Evolutionary conservation across 225 moss, liverwort and hornwort genomes (phyloP).

Genomic region (Bryoerythrophyllum caledonicum): DNA sequence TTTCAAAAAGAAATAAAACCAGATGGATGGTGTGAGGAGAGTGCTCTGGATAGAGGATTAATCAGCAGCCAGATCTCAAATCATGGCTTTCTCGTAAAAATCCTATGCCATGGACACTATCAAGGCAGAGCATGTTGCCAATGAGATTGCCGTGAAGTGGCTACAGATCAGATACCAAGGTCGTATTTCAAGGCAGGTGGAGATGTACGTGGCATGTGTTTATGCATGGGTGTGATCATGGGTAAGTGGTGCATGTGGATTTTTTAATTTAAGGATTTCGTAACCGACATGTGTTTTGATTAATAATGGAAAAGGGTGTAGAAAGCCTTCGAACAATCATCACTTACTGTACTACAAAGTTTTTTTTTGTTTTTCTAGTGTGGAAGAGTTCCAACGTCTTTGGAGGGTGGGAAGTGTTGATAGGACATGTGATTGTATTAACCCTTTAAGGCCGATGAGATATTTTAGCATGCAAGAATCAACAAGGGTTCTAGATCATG

Average conservation of each 20-base stretch:
- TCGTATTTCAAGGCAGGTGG: neutral
- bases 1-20: too few relatives aligned
- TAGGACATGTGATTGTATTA: too few relatives aligned
- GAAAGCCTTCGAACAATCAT: neutral
- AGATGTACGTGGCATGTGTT: neutral
- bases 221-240: too few relatives aligned
- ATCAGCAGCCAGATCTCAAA: too few relatives aligned
- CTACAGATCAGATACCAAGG: too few relatives aligned
- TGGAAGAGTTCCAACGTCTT: neutral
- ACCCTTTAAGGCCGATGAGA: too few relatives aligned
- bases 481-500: too few relatives aligned
- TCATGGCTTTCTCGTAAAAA: neutral
- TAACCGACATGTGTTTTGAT: neutral
- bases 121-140: neutral
- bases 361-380: neutral
- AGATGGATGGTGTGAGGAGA: too few relatives aligned
- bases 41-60: fast-evolving
- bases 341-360: neutral
- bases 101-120: neutral
- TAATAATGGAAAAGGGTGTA: neutral
- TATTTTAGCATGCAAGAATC: too few relatives aligned
- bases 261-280: neutral
- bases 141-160: neutral
- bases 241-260: neutral
- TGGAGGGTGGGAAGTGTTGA: too few relatives aligned